phyloP scores from a whole-genome alignment of 352 stramenopile species.

The Phytopythium vexans region DNA sequence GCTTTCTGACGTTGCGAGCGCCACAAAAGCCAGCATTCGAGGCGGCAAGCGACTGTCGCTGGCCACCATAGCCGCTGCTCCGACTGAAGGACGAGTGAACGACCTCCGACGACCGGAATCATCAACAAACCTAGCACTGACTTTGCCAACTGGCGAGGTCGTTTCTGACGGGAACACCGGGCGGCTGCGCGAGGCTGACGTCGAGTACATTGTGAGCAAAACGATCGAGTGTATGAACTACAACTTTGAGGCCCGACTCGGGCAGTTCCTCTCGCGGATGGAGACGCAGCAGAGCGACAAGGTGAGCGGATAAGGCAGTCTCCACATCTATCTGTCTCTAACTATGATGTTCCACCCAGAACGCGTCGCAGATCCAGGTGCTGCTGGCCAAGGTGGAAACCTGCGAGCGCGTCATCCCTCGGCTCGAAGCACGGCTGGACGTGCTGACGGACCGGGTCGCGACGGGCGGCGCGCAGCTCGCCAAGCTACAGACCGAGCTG shows the following conservation, averaged over 20 bases:
- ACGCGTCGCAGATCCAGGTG: conserved; percentile 45
- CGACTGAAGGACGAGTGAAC: too few relatives aligned
- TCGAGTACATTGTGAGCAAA: conserved; percentile 63
- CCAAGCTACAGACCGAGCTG: conserved; percentile 40
- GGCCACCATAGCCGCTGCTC: too few relatives aligned
- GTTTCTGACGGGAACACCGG: neutral
- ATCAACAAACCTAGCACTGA: neutral
- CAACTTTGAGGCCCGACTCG: conserved; percentile 58
- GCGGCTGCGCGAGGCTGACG: conserved; percentile 35
- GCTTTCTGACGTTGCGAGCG: too few relatives aligned
- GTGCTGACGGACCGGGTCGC: conserved; percentile 55
- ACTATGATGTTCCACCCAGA: conserved; percentile 12
- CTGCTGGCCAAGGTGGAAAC: conserved; percentile 54
- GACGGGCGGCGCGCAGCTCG: conserved; percentile 30
- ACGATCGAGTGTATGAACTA: conserved; percentile 68
- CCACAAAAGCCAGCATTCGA: too few relatives aligned
- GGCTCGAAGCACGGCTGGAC: conserved; percentile 56
- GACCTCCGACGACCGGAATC: neutral
- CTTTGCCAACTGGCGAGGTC: neutral
- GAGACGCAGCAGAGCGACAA: conserved; percentile 62
- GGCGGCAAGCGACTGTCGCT: too few relatives aligned
- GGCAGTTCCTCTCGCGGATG: conserved; percentile 51
- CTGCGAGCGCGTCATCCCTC: conserved; percentile 57
- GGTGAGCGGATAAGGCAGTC: conserved; percentile 11
- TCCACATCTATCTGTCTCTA: neutral